A percentile compares a stretch with the other conserved stretches of the same genome.
Conservation (phyloP, 2,329 filamentous ascomycete species). For the Scytalidium sp. region DNA sequence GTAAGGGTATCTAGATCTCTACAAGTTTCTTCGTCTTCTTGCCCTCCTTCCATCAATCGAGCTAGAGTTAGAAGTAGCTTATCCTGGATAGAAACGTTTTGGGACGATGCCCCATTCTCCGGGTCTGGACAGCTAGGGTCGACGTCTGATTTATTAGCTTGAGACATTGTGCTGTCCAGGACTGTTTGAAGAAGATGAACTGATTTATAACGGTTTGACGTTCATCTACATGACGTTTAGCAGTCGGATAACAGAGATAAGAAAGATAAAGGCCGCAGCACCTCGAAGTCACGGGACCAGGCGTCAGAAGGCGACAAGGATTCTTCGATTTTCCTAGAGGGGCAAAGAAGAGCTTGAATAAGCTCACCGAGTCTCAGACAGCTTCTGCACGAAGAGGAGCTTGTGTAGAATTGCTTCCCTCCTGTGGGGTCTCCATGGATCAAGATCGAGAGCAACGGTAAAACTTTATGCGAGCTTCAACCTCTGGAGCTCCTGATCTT, state of each 20-base stretch:
- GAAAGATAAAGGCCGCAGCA: too few relatives aligned
- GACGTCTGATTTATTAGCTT: constrained; percentile 1
- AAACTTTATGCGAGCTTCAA: neutral
- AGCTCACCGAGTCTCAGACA: neutral
- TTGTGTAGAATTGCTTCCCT: neutral
- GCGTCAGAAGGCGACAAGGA: constrained; percentile 6
- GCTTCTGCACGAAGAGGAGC: neutral
- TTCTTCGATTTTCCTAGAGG: neutral
- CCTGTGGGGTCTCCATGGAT: neutral
- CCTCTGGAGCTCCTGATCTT: constrained; percentile 27
- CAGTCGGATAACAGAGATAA: neutral
- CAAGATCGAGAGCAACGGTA: neutral
- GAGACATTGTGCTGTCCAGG: neutral
- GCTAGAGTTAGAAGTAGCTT: constrained; percentile 59
- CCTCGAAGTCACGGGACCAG: constrained; percentile 16
- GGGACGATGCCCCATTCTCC: constrained; percentile 2
- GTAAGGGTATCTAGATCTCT: constrained; percentile 56
- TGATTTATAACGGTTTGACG: neutral
- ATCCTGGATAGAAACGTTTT: constrained; percentile 25
- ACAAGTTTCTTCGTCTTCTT: constrained; percentile 73
- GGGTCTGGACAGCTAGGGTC: constrained; percentile 11
- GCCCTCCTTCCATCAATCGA: constrained; percentile 84
- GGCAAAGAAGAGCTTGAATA: neutral
- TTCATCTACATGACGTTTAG: neutral
- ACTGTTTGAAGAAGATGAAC: neutral